Conservation (phyloP, 257 asterid species). For the Petunia axillaris region DNA sequence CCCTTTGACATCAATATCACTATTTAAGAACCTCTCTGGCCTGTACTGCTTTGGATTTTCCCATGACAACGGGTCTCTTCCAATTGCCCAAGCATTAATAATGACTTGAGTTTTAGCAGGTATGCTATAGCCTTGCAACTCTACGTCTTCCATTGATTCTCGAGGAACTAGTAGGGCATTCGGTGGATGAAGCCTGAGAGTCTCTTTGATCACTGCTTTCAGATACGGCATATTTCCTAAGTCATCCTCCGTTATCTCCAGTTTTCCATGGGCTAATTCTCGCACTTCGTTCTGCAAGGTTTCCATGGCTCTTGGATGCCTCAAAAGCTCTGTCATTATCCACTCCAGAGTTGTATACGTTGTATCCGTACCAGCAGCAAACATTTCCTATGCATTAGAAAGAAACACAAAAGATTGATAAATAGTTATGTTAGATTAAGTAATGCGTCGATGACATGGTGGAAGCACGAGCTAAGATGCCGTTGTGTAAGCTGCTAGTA, state of each 20-base stretch:
- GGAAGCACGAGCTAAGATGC: too few species aligned
- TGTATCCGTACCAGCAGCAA: constrained; percentile 58
- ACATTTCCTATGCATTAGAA: constrained; percentile 43
- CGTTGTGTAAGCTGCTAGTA: too few species aligned
- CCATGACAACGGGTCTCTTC: constrained; percentile 49
- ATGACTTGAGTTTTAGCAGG: constrained; percentile 39
- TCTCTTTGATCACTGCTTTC: constrained; percentile 52
- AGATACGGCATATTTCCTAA: constrained; percentile 50
- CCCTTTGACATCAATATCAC: constrained; percentile 43
- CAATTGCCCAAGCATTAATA: constrained; percentile 57
- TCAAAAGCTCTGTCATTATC: constrained; percentile 48
- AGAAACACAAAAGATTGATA: too few species aligned
- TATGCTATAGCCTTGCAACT: constrained; percentile 46
- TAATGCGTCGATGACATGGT: too few species aligned
- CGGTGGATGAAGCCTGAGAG: constrained; percentile 48
- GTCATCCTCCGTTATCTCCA: constrained; percentile 40
- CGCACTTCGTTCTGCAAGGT: constrained; percentile 43
- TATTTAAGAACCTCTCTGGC: constrained; percentile 52
- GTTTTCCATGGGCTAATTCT: constrained; percentile 21
- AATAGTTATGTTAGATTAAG: too few species aligned
- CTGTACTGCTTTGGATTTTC: constrained; percentile 44
- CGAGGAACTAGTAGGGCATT: constrained; percentile 48
- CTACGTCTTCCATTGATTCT: constrained; percentile 42
- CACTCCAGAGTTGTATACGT: constrained; percentile 40
- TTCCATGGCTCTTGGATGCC: constrained; percentile 22